These are phyloP conservation scores for Lizanozyma gosingica DNA, from an alignment of 1,139 yeast species.

Conservation along the genomic window DNA sequence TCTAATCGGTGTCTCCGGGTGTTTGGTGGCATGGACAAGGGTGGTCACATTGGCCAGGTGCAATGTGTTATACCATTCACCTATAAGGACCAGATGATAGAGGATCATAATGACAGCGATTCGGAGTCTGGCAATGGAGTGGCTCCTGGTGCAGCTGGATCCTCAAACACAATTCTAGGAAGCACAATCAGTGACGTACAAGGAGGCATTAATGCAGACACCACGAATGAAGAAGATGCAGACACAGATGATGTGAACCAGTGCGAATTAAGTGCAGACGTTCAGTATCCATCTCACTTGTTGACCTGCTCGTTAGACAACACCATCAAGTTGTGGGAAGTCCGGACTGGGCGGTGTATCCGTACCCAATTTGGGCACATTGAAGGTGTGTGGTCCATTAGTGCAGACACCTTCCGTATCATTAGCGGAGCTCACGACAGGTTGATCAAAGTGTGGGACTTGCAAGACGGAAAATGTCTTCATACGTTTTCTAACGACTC, in stretches of 20 bases:
- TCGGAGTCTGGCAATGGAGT: constrained; percentile 9
- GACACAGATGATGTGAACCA: not conserved
- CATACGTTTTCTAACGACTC: constrained; percentile 76
- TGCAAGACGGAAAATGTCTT: constrained; percentile 87
- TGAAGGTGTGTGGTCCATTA: constrained; percentile 95
- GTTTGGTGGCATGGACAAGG: constrained; percentile 65
- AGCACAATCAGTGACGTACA: no score
- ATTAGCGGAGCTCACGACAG: constrained; percentile 93
- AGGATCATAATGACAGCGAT: constrained; percentile 28
- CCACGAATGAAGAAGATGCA: not conserved
- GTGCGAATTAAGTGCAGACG: not conserved
- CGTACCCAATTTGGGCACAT: constrained; percentile 95
- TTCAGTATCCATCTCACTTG: constrained; percentile 62
- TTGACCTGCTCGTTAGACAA: constrained; percentile 86
- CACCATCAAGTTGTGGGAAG: constrained; percentile 91
- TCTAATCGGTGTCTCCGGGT: constrained; percentile 72
- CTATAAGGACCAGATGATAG: constrained; percentile 43
- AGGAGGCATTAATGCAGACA: not conserved
- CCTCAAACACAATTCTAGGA: not conserved
- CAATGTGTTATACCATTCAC: constrained; percentile 83
- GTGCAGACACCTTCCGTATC: constrained; percentile 90
- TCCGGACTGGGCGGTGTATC: constrained; percentile 74
- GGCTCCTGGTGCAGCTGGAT: constrained; percentile 8
- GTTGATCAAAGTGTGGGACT: constrained; percentile 87
- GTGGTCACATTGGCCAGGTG: constrained; percentile 78